These are phyloP conservation scores for Rutstroemia sp. DNA, from an alignment of 2,329 filamentous ascomycete genomes.

Conservation along the genomic window DNA sequence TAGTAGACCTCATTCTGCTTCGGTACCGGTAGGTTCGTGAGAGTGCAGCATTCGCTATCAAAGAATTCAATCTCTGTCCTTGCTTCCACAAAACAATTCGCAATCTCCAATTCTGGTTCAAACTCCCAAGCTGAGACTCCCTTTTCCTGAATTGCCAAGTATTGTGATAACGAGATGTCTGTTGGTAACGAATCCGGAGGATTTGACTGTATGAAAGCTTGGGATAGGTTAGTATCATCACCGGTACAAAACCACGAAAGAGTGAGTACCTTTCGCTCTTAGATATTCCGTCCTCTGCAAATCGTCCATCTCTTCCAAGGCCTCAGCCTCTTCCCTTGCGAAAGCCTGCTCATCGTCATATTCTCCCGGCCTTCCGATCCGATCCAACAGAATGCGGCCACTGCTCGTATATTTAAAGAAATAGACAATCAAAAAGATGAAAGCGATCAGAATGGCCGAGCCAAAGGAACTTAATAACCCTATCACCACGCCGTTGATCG, in stretches of 20 bases:
- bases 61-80: slow-evolving; percentile 98
- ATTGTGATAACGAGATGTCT: slow-evolving; percentile 95
- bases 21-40: slow-evolving; percentile 76
- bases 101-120: slow-evolving; percentile 96
- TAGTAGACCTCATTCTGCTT: slow-evolving; percentile 99
- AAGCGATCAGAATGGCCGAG: slow-evolving; percentile 75
- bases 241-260: background rate
- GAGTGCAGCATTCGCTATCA: slow-evolving; percentile 90
- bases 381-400: slow-evolving; percentile 86
- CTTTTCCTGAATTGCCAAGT: slow-evolving; percentile 97
- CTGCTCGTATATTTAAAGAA: slow-evolving; percentile 87
- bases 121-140: slow-evolving; percentile 99
- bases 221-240: background rate
- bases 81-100: slow-evolving; percentile 95
- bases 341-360: slow-evolving; percentile 98
- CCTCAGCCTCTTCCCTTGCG: slow-evolving; percentile 86
- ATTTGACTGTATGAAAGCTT: slow-evolving; percentile 90
- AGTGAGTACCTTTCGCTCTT: slow-evolving; percentile 75
- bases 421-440: slow-evolving; percentile 77
- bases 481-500: slow-evolving; percentile 76
- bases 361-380: slow-evolving; percentile 87
- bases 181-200: slow-evolving; percentile 92
- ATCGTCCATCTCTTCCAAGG: slow-evolving; percentile 92
- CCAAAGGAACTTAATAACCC: slow-evolving; percentile 91
- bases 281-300: slow-evolving; percentile 84